phyloP scores from a whole-genome alignment of 176 grass and related monocot genomes.

The Oryza meridionalis region DNA sequence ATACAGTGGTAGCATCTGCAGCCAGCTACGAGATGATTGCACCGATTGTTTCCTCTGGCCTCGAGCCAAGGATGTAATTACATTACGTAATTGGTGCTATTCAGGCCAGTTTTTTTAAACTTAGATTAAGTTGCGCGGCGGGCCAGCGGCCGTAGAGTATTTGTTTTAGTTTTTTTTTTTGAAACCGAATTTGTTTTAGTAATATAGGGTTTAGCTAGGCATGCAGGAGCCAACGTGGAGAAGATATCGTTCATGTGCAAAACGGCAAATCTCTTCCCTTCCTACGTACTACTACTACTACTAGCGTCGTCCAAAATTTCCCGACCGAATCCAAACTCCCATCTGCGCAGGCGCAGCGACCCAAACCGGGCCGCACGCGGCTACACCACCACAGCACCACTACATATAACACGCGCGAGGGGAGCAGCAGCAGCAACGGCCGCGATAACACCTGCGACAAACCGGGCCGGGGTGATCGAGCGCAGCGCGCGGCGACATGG shows the following conservation, averaged over 20 bases:
- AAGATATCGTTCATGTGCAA: not conserved
- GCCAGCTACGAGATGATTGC: not conserved
- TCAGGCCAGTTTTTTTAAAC: too few species aligned
- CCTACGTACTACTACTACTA: not conserved
- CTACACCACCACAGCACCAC: not conserved
- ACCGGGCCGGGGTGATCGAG: not conserved
- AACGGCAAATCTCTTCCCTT: not conserved
- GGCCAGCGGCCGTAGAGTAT: not conserved
- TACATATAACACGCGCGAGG: constrained; percentile 45
- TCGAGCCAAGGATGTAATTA: not conserved
- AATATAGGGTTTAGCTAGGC: not conserved
- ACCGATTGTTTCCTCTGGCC: not conserved
- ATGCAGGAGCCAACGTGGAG: not conserved
- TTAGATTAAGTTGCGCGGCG: constrained; percentile 20
- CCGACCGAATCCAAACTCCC: not conserved
- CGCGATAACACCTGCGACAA: not conserved
- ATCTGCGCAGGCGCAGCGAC: not conserved
- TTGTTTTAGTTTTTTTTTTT: not conserved
- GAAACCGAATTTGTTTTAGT: not conserved
- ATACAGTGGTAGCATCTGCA: not conserved
- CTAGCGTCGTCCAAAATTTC: not conserved
- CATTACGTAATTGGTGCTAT: too few species aligned
- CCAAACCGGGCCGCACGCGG: not conserved
- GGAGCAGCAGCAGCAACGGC: not conserved
- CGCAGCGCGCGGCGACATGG: constrained; percentile 46